phyloP scores from a whole-genome alignment of 352 stramenopile genomes.

The Peronospora tabacina region DNA sequence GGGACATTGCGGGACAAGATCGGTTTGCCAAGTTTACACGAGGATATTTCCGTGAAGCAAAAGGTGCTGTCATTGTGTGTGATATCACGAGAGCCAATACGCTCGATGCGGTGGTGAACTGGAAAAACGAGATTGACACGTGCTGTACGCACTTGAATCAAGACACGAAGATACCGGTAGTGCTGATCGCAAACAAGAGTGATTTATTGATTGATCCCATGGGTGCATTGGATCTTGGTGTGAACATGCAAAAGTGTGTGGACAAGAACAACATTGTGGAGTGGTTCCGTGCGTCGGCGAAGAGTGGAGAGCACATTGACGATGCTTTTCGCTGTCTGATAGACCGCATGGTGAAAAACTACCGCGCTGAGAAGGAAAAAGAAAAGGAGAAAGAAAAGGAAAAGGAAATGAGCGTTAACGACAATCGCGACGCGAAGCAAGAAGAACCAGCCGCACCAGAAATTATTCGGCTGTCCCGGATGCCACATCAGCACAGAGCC shows the following conservation, averaged over 20 bases:
- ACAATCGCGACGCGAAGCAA: neutral
- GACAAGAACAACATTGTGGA: conserved; percentile 61
- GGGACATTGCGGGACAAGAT: conserved; percentile 85
- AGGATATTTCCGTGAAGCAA: conserved; percentile 77
- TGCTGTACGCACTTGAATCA: conserved; percentile 47
- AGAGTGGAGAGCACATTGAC: conserved; percentile 53
- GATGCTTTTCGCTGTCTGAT: conserved; percentile 60
- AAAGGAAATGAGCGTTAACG: neutral
- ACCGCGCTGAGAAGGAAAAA: conserved; percentile 31
- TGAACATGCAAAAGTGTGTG: conserved; percentile 83
- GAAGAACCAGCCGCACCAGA: conserved; percentile 7
- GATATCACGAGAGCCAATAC: conserved; percentile 83
- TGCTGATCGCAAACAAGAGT: conserved; percentile 84
- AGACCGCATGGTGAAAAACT: conserved; percentile 46
- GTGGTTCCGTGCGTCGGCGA: conserved; percentile 71
- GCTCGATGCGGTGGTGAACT: conserved; percentile 74
- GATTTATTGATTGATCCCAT: conserved; percentile 67
- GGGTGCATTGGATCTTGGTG: conserved; percentile 58
- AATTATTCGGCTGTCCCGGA: conserved; percentile 41
- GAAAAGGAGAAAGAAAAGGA: conserved; percentile 18
- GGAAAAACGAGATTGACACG: conserved; percentile 75
- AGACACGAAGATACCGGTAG: conserved; percentile 49
- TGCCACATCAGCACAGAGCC: conserved; percentile 18
- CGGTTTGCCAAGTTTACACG: conserved; percentile 84
- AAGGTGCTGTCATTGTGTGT: conserved; percentile 79